These are phyloP conservation scores for Entomortierella lignicola DNA, from an alignment of 192 early-diverging fungal species.

Conservation along the genomic window DNA sequence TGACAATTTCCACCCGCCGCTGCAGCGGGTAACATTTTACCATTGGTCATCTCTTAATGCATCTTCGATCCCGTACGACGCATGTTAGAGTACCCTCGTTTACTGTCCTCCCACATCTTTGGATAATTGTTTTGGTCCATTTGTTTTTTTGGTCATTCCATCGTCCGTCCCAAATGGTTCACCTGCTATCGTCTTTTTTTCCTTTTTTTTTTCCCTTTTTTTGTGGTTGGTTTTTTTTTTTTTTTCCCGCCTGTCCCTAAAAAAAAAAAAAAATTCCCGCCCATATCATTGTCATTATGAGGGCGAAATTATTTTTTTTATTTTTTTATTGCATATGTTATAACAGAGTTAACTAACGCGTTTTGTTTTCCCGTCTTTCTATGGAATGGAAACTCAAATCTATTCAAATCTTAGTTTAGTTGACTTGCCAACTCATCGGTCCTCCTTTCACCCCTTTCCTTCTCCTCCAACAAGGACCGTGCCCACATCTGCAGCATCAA, in stretches of 20 bases:
- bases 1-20: slow-evolving; percentile 7
- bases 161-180: neutral
- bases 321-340: slow-evolving; percentile 1
- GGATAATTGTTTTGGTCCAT: too few relatives aligned
- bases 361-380: neutral
- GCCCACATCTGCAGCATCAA: slow-evolving; percentile 3
- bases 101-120: slow-evolving; percentile 5
- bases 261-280: slow-evolving; percentile 38
- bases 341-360: slow-evolving; percentile 4
- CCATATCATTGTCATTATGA: slow-evolving; percentile 1
- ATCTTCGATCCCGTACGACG: slow-evolving; percentile 15
- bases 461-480: slow-evolving; percentile 35
- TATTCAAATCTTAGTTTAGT: slow-evolving; percentile 9
- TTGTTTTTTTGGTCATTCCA: neutral
- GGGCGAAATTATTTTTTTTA: too few relatives aligned
- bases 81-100: slow-evolving; percentile 20
- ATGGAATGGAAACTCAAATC: slow-evolving; percentile 14
- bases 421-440: slow-evolving; percentile 6
- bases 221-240: slow-evolving; percentile 14
- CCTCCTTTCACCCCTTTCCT: slow-evolving; percentile 47
- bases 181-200: slow-evolving; percentile 1
- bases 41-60: neutral
- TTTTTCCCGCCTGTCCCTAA: slow-evolving; percentile 45
- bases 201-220: neutral
- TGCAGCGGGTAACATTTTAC: slow-evolving; percentile 10